Evolutionary conservation across 2,329 filamentous ascomycete genomes (phyloP), one percentile per base, ranked within the genome.

Genomic region (Sordariomycetes sp.): DNA sequence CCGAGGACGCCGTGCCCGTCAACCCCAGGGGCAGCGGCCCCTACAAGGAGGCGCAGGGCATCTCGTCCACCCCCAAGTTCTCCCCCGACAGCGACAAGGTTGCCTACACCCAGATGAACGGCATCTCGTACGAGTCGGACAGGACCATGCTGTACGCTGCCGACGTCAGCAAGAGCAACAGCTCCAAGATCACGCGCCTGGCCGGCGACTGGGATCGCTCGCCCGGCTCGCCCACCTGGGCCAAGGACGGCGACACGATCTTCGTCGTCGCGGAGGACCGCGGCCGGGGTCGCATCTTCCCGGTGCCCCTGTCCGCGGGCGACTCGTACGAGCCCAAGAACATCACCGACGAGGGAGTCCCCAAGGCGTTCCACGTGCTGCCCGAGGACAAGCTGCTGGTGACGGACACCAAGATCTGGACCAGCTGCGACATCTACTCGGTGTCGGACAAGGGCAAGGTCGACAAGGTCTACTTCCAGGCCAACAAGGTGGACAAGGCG

Each of bases 61-160:
- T 15, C 20, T 29, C 33, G 15, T 16, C 33, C 21, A 30, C 17
- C 24, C 33, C 33, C 5, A 16, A 15, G 10, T 35, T 35, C 24
- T 35, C 33, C 6, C 33, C 33, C 12, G 25, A 28, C 14, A 27
- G 33, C 23, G 20, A 28, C 14, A 30, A 30, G 24, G 14, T 35
- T 21, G 33, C 33, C 24, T 35, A 19, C n/a, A 29, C 24, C 17
- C 33, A 35, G 18, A 11, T 14, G 25, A 35, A 35, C 33, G 33
- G 33, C 25, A 35, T 35, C 33, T 29, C 28, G 17, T 35, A 35
- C 33, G 33, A 35, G 25, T 28, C 33, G 5, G 33, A 35, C 33
- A 24, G 33, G 7, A 17, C 21, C 14, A 35, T 35, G n/a, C 24
- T 35, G 15, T 35, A 35, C 17, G 21, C 24, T 8, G 33, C 33